Conservation (phyloP, 2,329 filamentous ascomycete genomes). For the Cordyceps militaris region DNA sequence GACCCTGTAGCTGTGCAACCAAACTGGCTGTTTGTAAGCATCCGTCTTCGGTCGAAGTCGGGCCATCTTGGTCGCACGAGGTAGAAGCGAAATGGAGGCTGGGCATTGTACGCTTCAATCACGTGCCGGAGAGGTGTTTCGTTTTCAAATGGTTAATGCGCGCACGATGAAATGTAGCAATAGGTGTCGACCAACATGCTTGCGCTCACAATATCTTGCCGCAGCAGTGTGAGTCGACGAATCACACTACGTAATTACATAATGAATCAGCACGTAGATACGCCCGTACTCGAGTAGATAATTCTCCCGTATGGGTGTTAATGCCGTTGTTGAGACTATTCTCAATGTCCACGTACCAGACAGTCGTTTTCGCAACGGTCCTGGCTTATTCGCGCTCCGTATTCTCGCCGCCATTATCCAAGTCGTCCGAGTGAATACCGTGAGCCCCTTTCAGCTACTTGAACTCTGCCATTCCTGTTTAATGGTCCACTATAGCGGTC, state of each 20-base stretch:
- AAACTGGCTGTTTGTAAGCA: conserved; percentile 30
- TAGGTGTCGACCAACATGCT: background rate
- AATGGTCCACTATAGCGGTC: conserved; percentile 40
- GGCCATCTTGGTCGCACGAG: background rate
- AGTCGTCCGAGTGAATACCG: conserved; percentile 43
- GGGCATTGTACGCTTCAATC: conserved; percentile 27
- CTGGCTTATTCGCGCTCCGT: conserved; percentile 40
- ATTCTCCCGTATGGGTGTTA: conserved; percentile 41
- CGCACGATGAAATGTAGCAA: background rate
- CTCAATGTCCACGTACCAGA: conserved; percentile 28
- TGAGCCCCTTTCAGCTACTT: conserved; percentile 37
- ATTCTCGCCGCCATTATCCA: conserved; percentile 45
- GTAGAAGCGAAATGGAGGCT: conserved; percentile 39
- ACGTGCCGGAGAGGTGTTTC: conserved; percentile 33
- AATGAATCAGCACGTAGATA: conserved; percentile 24
- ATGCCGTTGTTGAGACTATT: conserved; percentile 40
- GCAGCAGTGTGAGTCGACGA: conserved; percentile 32
- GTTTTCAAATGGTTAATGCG: conserved; percentile 28
- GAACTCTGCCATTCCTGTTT: conserved; percentile 34
- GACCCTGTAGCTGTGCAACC: conserved; percentile 28
- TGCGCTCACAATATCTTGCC: conserved; percentile 32
- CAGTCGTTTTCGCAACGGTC: conserved; percentile 27
- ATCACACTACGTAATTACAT: background rate
- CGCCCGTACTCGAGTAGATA: conserved; percentile 34
- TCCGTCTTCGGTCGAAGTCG: background rate